Evolutionary conservation across 768 basidiomycete species (phyloP).

Genomic region (Hydnum rufescens): DNA sequence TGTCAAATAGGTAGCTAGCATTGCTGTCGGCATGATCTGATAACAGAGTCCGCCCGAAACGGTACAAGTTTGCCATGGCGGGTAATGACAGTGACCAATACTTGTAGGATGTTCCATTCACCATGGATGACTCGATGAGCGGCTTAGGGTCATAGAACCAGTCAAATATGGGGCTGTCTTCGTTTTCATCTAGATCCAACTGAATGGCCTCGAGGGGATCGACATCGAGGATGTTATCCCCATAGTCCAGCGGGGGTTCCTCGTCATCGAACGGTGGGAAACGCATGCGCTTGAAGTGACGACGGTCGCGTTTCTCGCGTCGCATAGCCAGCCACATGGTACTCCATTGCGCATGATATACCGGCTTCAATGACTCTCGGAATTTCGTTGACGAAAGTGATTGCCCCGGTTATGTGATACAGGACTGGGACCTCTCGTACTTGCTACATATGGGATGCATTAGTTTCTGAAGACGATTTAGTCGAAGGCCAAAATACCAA

Average conservation of each 20-base stretch:
- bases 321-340: slow-evolving; percentile 99
- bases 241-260: slow-evolving; percentile 96
- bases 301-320: slow-evolving; percentile 90
- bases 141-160: slow-evolving; percentile 99
- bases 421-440: slow-evolving; percentile 96
- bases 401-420: slow-evolving; percentile 98
- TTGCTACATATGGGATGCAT: slow-evolving; percentile 29
- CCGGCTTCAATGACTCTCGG: slow-evolving; percentile 91
- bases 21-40: slow-evolving; percentile 87
- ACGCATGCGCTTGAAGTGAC: slow-evolving; percentile 99
- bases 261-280: slow-evolving; percentile 99
- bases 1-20: slow-evolving; percentile 87
- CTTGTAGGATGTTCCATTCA: slow-evolving; percentile 85
- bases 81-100: slow-evolving; percentile 88
- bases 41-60: slow-evolving; percentile 80
- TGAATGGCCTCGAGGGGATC: slow-evolving; percentile 97
- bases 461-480: not conserved
- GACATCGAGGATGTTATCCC: slow-evolving; percentile 95
- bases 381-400: slow-evolving; percentile 98
- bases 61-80: slow-evolving; percentile 91
- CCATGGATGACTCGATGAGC: slow-evolving; percentile 67
- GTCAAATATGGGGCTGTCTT: slow-evolving; percentile 78
- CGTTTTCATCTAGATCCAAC: slow-evolving; percentile 79
- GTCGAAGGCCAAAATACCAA: slow-evolving; percentile 3
- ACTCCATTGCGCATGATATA: slow-evolving; percentile 99